Percentiles rank a stretch among this genome's conserved stretches.
These are phyloP conservation scores for Chaetomium fimeti DNA, from an alignment of 495 filamentous ascomycete genomes.

Conservation along the genomic window DNA sequence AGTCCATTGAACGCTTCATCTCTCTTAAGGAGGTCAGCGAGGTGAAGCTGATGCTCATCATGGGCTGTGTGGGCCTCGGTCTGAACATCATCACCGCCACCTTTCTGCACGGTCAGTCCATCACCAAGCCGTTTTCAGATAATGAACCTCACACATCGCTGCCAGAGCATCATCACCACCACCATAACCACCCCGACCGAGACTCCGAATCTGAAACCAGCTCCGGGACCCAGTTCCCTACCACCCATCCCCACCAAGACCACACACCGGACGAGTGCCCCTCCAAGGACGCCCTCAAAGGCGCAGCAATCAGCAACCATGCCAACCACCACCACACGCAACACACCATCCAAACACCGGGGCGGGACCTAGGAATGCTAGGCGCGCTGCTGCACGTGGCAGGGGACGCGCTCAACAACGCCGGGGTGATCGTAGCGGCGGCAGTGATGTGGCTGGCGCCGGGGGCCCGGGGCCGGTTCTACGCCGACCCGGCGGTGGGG, in stretches of 20 bases:
- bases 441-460: slow-evolving; percentile 75
- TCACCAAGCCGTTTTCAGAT: background rate
- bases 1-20: slow-evolving; percentile 85
- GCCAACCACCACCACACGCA: slow-evolving; percentile 54
- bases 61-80: slow-evolving; percentile 76
- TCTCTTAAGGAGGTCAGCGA: slow-evolving; percentile 56
- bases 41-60: slow-evolving; percentile 72
- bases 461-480: slow-evolving; percentile 50
- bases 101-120: slow-evolving; percentile 69
- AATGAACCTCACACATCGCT: background rate
- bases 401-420: slow-evolving; percentile 88
- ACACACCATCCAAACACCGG: slow-evolving; percentile 26
- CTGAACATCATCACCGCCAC: slow-evolving; percentile 80
- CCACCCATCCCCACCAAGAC: background rate
- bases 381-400: slow-evolving; percentile 89
- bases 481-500: slow-evolving; percentile 82
- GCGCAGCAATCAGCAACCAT: slow-evolving; percentile 51
- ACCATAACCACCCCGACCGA: slow-evolving; percentile 30
- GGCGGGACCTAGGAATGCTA: slow-evolving; percentile 81
- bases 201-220: slow-evolving; percentile 19
- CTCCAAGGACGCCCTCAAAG: slow-evolving; percentile 44
- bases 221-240: background rate
- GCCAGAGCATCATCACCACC: slow-evolving; percentile 37
- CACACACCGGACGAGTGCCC: slow-evolving; percentile 11
- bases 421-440: slow-evolving; percentile 86